phyloP scores from a whole-genome alignment of 805 yeast genomes.

The Cyberlindnera misumaiensis region DNA sequence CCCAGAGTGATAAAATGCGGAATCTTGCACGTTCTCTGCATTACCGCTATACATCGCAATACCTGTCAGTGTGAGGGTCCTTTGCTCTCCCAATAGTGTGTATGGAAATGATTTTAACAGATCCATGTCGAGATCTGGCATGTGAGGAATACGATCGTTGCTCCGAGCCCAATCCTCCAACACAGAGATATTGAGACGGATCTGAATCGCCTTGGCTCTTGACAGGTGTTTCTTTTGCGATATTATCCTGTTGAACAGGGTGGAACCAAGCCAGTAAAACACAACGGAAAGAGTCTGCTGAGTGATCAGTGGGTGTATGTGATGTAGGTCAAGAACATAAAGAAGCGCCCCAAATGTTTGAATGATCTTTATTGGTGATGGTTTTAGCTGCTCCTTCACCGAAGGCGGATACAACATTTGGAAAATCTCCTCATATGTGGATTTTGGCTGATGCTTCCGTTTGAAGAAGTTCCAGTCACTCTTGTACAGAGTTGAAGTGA shows the following conservation, averaged over 20 bases:
- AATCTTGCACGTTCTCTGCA: conserved; percentile 36
- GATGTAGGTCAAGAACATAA: conserved; percentile 76
- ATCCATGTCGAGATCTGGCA: conserved; percentile 30
- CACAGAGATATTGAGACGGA: conserved; percentile 76
- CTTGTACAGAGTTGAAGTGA: conserved; percentile 68
- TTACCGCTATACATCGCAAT: conserved; percentile 16
- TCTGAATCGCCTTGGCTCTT: conserved; percentile 82
- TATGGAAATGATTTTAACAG: conserved; percentile 33
- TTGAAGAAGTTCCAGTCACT: conserved; percentile 61
- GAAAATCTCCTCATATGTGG: conserved; percentile 66
- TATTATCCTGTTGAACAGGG: conserved; percentile 67
- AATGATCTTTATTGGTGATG: conserved; percentile 80
- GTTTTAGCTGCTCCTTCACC: conserved; percentile 69
- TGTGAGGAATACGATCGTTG: conserved; percentile 22
- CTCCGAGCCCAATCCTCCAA: conserved; percentile 89
- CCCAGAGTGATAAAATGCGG: conserved; percentile 57
- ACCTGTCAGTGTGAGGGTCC: conserved; percentile 1
- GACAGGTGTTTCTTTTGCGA: conserved; percentile 64
- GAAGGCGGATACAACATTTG: conserved; percentile 82
- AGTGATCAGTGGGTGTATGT: conserved; percentile 69
- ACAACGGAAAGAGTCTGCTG: conserved; percentile 75
- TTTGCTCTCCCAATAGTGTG: conserved; percentile 27
- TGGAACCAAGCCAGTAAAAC: conserved; percentile 68
- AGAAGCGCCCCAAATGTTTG: conserved; percentile 86
- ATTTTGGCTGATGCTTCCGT: conserved; percentile 30